A percentile compares a stretch with the other conserved stretches of the same genome.
These are phyloP conservation scores for Monosporascus sp. DNA, from an alignment of 2,329 filamentous ascomycete species.

Conservation along the genomic window DNA sequence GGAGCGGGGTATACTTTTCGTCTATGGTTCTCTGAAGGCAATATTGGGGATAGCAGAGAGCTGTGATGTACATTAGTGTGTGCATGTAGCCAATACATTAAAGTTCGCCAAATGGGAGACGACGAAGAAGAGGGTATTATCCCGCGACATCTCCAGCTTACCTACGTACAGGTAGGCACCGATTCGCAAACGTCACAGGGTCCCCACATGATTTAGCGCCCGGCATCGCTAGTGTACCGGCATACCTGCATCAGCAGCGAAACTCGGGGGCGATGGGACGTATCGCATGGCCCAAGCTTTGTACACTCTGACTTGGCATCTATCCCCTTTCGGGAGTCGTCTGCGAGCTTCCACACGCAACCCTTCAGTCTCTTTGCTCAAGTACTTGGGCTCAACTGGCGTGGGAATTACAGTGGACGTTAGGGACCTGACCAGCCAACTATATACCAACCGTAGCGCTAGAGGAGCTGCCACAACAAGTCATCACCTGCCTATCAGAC, in stretches of 20 bases:
- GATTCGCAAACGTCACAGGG: constrained; percentile 27
- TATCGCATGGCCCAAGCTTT: constrained; percentile 7
- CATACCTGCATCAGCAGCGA: background rate
- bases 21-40: too few relatives aligned
- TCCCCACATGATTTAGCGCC: background rate
- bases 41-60: too few relatives aligned
- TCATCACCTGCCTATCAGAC: too few relatives aligned
- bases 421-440: too few relatives aligned
- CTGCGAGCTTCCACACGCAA: too few relatives aligned
- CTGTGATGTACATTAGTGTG: too few relatives aligned
- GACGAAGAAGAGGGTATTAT: too few relatives aligned
- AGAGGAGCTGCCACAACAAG: background rate
- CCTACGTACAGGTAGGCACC: constrained; percentile 17
- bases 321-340: background rate
- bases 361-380: too few relatives aligned
- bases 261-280: background rate
- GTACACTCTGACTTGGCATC: background rate
- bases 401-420: background rate
- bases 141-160: background rate
- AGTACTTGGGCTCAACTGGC: background rate
- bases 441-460: background rate
- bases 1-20: too few relatives aligned
- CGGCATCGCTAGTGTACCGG: background rate
- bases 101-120: background rate
- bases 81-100: background rate